Base-by-base conservation (phyloP, 1,139 yeast genomes). In the Candida sp. region DNA sequence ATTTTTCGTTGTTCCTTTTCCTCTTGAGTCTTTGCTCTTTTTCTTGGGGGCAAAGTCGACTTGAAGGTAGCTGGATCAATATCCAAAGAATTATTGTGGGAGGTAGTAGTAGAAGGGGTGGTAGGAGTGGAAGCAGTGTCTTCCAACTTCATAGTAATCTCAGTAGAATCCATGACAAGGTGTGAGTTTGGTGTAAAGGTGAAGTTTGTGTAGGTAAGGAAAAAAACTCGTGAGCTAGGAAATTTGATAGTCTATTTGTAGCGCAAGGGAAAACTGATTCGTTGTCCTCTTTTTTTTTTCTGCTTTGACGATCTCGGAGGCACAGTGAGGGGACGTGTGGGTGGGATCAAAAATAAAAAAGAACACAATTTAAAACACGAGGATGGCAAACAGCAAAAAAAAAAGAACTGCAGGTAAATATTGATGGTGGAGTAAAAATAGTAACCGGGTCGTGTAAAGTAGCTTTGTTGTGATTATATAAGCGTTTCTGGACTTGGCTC, bases 1-100 rank as follows among this genome's bases (percentile, higher is more conserved):
- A 93, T 85, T 49, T 97, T 83, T 57, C 99, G 87, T 72, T 93
- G 98, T 71, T 94, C 98, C 75, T 93, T 94, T 73, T 94, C 99
- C 70, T 93, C 98, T 62, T 90, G 85, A 41, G 99, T 94, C 77
- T 90, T 91, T 8, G 99, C 99, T 61, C 98, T 83, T 74, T 94
- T 94, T 57, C 99, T 83, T 49, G 98, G 98, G 32, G 98, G 98
- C 56, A 93, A 78, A 31, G 90, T 62, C 34, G 79, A 59, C 60
- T 75, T 74, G 65, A 68, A 68, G 43, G 60, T 55, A 34, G 59
- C 32, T 27, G 49, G 50, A 41, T 51, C 54, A 26, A 47, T 49
- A 7, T 46, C 49, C 22, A 44, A 32, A n/a, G 17, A 17, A 17
- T 17, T 17, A 2, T 17, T 17, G 17, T 17, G 17, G 17, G 17